These are phyloP conservation scores for Sclerotinia glacialis DNA, from an alignment of 2,329 filamentous ascomycete species.

Conservation along the genomic window DNA sequence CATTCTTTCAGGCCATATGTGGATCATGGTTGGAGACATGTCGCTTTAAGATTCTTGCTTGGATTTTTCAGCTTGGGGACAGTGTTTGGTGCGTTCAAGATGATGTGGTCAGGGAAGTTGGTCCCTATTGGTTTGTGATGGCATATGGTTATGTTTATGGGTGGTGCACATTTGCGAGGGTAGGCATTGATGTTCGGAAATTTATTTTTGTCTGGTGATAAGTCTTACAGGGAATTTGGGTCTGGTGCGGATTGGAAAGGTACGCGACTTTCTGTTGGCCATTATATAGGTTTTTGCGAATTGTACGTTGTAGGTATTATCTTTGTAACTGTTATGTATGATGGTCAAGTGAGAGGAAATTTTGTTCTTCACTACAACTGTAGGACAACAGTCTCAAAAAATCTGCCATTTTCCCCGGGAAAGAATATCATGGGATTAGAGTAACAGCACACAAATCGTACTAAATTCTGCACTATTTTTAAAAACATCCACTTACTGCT, in stretches of 20 bases:
- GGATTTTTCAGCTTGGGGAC: background rate
- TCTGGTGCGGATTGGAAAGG: background rate
- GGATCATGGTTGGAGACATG: slow-evolving; percentile 6
- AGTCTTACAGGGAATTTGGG: background rate
- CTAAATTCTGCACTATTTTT: background rate
- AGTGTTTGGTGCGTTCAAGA: slow-evolving; percentile 1
- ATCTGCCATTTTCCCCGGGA: no score
- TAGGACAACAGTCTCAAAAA: no score
- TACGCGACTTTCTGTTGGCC: background rate
- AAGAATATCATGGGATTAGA: no score
- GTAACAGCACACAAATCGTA: no score
- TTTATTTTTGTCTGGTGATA: background rate
- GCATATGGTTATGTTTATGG: background rate
- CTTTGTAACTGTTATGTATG: no score
- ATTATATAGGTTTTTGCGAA: no score
- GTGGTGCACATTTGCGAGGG: background rate
- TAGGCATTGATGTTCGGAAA: background rate
- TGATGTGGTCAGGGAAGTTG: background rate
- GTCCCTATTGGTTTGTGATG: background rate
- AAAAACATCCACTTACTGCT: background rate
- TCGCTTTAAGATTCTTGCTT: slow-evolving; percentile 3
- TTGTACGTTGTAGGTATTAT: no score
- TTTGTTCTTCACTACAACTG: no score
- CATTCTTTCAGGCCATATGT: slow-evolving; percentile 17
- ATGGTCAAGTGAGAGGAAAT: no score